Evolutionary conservation across 2,329 filamentous ascomycete species (phyloP), one percentile per base, ranked within the genome.

Genomic region (Ascochyta koolunga): DNA sequence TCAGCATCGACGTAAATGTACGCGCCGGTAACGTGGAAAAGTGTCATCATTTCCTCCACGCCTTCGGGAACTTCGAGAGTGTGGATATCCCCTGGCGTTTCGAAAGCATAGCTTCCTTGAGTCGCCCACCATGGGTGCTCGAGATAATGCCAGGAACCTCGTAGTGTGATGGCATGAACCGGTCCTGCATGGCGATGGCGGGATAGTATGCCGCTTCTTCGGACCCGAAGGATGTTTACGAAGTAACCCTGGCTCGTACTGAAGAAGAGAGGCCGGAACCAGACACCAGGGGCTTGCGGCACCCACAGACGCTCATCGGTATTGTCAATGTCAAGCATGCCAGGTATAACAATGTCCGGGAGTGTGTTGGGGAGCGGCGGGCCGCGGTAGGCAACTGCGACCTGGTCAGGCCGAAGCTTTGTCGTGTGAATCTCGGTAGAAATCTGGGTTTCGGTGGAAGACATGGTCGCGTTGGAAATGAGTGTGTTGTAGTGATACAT

Each of bases 81-180:
- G n/a, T 45, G 42, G 2, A 45, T 45, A 19, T 45, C 42, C 3
- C 42, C 42, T 9, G 42, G 42, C 0, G 42, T n/a, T 16, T 45
- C 42, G 11, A 45, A 45, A 2, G 42, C 42, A 18, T 25, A 36
- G 19, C 42, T 45, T 4, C 42, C 42, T 10, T 45, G 18, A 1
- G 11, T 19, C 21, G 31, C 42, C 42, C 42, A 45, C 42, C 42
- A 45, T 10, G 18, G 10, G 16, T 45, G 42, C 42, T 45, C 42
- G 10, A 45, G 25, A 9, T 27, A 27, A 9, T 27, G 25, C 25
- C 25, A 27, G 25, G 25, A 27, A 4, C 25, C 25, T 10, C 25
- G 25, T 11, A 27, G 25, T 10, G 25, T 27, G 25, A 27, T 27
- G 8, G 25, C 25, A 9, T 27, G 25, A 27, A 27, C 25, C 8